Evolutionary conservation across 176 grass and related monocot species (phyloP), one percentile per base, ranked within the genome.

Genomic region (Elymus sibiricus): DNA sequence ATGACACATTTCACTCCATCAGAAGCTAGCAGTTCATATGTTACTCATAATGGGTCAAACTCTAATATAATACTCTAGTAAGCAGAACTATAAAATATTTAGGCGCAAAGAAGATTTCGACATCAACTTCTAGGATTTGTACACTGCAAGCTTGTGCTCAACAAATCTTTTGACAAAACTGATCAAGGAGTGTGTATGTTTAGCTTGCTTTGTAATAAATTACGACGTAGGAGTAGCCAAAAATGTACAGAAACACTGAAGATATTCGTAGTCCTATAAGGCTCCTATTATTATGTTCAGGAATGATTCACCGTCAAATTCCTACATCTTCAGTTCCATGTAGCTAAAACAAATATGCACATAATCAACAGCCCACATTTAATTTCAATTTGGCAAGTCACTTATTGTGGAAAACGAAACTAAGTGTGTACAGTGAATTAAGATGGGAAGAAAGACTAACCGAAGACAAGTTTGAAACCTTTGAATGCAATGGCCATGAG

Each of bases 321-420:
- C 55, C 43, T 69, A 39, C 21, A 86, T 29, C 27, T 14, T 17
- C 37, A 62, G 39, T 62, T 76, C 47, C 70, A 85, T 86, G 47
- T 25, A 60, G 47, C 29, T 28, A 77, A 81, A 76, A 75, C 47
- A 60, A 60, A 69, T 76, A 13, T 40, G 29, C 22, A 78, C 14
- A 16, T 3, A 37, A n/a, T 70, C 71, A 74, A 58, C 28, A 85
- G 43, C n/a, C 10, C 9, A 44, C 1, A 77, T 38, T 15, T 27
- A 11, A 47, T 70, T 38, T 15, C 22, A 11, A 47, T 70, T 24
- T 62, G 64, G 27, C 7, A 9, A 39, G 5, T 46, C 76, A 25
- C 13, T 64, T 84, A 68, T 11, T 9, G 13, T 59, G 11, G 19
- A 11, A 53, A 80, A 58, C 24, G 67, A 27, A 56, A 35, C 60